phyloP scores from a whole-genome alignment of 2,329 filamentous ascomycete species.

The Penicillium sp. region DNA sequence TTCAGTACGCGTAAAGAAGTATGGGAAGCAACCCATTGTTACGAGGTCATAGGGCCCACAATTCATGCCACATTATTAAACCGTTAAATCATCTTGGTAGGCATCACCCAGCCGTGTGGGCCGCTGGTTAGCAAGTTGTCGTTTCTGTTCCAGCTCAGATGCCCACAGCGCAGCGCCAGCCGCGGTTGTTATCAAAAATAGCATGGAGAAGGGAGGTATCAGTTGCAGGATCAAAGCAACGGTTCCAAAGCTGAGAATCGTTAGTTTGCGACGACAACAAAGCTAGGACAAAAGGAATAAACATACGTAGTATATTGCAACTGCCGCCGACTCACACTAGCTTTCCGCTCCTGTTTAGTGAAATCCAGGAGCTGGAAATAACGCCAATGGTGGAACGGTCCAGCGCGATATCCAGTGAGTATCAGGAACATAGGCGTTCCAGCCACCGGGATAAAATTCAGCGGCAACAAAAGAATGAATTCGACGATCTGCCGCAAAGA shows the following conservation, averaged over 20 bases:
- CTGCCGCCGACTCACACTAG: conserved; percentile 64
- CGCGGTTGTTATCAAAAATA: conserved; percentile 87
- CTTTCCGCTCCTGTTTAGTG: conserved; percentile 70
- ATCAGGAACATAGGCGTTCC: conserved; percentile 85
- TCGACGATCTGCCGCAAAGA: conserved; percentile 88
- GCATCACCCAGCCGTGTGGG: conserved; percentile 25
- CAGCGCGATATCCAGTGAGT: conserved; percentile 81
- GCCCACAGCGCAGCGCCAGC: conserved; percentile 86
- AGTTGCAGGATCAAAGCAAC: conserved; percentile 81
- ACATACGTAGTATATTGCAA: conserved; percentile 82
- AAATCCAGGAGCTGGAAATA: conserved; percentile 82
- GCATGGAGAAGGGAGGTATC: conserved; percentile 87
- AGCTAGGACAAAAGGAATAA: background rate
- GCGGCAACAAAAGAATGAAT: conserved; percentile 73
- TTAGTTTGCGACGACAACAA: conserved; percentile 1
- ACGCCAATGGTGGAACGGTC: conserved; percentile 86
- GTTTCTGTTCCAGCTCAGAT: conserved; percentile 69
- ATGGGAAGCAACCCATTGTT: background rate
- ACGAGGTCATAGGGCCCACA: background rate
- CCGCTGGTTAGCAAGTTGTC: conserved; percentile 27
- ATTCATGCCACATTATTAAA: conserved; percentile 12
- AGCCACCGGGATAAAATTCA: conserved; percentile 83
- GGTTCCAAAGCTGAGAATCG: conserved; percentile 68
- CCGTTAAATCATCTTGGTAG: conserved; percentile 38
- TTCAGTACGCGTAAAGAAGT: background rate